Percentiles rank a stretch among this genome's conserved stretches.
These are phyloP conservation scores for Podila epigama DNA, from an alignment of 192 early-diverging fungal genomes.

Conservation along the genomic window DNA sequence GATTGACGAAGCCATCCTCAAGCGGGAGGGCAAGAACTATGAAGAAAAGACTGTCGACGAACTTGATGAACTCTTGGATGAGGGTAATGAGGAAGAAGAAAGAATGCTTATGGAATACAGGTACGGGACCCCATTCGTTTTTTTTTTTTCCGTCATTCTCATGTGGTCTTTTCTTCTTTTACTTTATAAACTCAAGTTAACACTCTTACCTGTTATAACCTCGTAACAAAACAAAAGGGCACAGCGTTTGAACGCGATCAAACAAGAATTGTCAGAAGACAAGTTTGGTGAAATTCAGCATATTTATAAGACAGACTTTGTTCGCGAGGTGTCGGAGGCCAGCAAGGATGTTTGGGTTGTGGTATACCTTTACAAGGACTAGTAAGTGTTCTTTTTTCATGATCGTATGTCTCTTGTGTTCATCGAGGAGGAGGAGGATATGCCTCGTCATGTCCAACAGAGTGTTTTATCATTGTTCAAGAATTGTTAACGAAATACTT, in stretches of 20 bases:
- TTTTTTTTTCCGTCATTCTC: neutral
- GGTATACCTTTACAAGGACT: conserved; percentile 71
- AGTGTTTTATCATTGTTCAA: conserved; percentile 14
- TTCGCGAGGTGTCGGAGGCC: conserved; percentile 88
- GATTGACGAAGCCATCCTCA: conserved; percentile 72
- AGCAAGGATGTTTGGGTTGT: conserved; percentile 73
- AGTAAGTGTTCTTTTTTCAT: conserved; percentile 45
- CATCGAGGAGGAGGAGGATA: no score
- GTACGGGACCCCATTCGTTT: conserved; percentile 19
- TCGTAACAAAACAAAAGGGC: no score
- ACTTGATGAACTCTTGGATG: conserved; percentile 79
- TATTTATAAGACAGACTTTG: conserved; percentile 95
- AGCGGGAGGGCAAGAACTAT: conserved; percentile 64
- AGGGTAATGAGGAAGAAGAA: conserved; percentile 80
- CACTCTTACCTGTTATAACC: no score
- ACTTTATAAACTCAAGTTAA: neutral
- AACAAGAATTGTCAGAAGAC: conserved; percentile 70
- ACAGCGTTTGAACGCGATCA: conserved; percentile 88
- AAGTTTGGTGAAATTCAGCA: conserved; percentile 86
- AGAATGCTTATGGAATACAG: conserved; percentile 80
- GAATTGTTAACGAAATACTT: no score
- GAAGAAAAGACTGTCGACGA: conserved; percentile 79
- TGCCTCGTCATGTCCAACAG: neutral
- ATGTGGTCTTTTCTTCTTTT: neutral
- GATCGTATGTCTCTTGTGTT: neutral